phyloP scores from a whole-genome alignment of 805 yeast species.

The Nakazawaea holstii region DNA sequence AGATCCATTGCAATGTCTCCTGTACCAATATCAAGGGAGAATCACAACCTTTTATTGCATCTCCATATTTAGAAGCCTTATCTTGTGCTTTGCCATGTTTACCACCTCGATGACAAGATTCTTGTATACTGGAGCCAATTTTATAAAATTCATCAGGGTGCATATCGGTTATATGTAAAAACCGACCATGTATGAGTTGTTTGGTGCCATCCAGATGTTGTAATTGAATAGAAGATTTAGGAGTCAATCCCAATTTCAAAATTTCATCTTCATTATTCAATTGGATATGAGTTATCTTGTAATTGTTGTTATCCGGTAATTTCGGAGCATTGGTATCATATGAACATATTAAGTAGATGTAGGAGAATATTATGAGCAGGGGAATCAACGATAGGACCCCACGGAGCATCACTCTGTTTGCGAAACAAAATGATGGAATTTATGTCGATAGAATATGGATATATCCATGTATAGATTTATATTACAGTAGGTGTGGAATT shows the following conservation, averaged over 20 bases:
- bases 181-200: slow-evolving; percentile 58
- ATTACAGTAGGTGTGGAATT: too few relatives aligned
- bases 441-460: too few relatives aligned
- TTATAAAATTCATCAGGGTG: slow-evolving; percentile 75
- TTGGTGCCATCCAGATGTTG: slow-evolving; percentile 16
- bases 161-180: slow-evolving; percentile 80
- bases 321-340: too few relatives aligned
- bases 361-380: too few relatives aligned
- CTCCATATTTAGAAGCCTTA: slow-evolving; percentile 64
- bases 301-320: too few relatives aligned
- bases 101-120: slow-evolving; percentile 52
- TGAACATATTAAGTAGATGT: too few relatives aligned
- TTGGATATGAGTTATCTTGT: not conserved
- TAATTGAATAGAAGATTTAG: slow-evolving; percentile 30
- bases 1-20: slow-evolving; percentile 63
- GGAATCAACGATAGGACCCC: too few relatives aligned
- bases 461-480: too few relatives aligned
- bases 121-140: slow-evolving; percentile 42
- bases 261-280: slow-evolving; percentile 23
- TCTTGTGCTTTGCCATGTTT: slow-evolving; percentile 31
- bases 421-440: too few relatives aligned
- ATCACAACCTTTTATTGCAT: slow-evolving; percentile 74
- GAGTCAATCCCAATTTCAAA: slow-evolving; percentile 32
- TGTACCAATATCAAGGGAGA: slow-evolving; percentile 59
- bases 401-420: too few relatives aligned